A percentile compares a stretch with the other conserved stretches of the same genome.
Conservation (phyloP, 495 filamentous ascomycete genomes). For the Podospora appendiculata region DNA sequence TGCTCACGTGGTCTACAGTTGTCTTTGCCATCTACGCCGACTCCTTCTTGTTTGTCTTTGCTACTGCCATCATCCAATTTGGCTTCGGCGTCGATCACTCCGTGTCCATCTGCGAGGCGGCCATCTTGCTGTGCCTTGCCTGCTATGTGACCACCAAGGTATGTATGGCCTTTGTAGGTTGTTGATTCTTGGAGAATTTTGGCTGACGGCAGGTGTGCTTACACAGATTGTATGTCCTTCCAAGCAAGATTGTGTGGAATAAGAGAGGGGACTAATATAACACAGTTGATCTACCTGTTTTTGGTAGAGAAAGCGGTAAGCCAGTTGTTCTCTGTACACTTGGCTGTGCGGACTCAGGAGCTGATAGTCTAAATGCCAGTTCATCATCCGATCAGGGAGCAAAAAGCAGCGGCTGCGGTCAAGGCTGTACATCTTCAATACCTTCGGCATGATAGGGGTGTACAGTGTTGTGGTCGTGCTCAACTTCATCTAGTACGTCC, state of each 20-base stretch:
- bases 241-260: too few relatives aligned
- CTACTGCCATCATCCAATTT: conserved; percentile 41
- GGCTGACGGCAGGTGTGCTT: neutral
- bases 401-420: conserved; percentile 36
- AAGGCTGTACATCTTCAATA: conserved; percentile 44
- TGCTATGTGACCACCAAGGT: conserved; percentile 51
- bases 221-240: conserved; percentile 30
- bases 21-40: conserved; percentile 44
- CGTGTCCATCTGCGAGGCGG: conserved; percentile 33
- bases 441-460: conserved; percentile 42
- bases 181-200: neutral
- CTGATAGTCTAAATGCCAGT: conserved; percentile 21
- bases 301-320: conserved; percentile 47
- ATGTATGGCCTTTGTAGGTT: neutral
- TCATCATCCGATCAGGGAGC: conserved; percentile 36
- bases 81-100: conserved; percentile 39
- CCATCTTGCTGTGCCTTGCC: conserved; percentile 40
- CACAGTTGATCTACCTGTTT: conserved; percentile 45
- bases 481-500: conserved; percentile 43
- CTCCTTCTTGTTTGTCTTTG: conserved; percentile 43
- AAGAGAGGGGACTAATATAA: neutral
- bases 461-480: conserved; percentile 38
- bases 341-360: too few relatives aligned
- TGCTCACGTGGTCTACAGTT: conserved; percentile 20
- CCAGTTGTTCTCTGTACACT: too few relatives aligned